Percentiles rank a stretch among this genome's conserved stretches.
Conservation (phyloP, 345 rosid genomes). For the Angophora floribunda region DNA sequence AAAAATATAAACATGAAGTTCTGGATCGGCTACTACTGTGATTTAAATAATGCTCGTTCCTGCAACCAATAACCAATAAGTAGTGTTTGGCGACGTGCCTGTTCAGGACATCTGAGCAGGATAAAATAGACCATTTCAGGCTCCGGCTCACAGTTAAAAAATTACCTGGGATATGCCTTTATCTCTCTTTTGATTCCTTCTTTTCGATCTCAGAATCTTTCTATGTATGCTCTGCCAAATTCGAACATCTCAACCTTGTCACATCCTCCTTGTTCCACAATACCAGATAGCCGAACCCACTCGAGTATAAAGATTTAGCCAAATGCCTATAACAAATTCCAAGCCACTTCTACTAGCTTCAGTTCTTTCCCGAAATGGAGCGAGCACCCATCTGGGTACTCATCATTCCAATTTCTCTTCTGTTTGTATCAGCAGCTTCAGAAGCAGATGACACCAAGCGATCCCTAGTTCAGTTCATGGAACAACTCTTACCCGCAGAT, state of each 20-base stretch:
- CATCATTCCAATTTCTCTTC: neutral
- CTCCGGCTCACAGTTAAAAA: neutral
- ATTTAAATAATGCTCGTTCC: neutral
- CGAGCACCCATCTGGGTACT: neutral
- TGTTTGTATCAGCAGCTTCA: neutral
- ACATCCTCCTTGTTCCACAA: neutral
- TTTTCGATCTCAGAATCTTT: neutral
- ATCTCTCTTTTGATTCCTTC: neutral
- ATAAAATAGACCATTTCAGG: neutral
- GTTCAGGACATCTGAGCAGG: neutral
- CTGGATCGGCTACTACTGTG: neutral
- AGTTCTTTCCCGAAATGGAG: neutral
- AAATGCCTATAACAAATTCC: neutral
- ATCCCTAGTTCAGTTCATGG: conserved; percentile 1
- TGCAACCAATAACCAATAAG: neutral
- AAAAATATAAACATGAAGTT: neutral
- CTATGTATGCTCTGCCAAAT: neutral
- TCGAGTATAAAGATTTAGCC: neutral
- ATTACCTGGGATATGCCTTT: neutral
- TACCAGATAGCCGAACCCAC: neutral
- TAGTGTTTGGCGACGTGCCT: neutral
- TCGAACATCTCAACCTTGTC: neutral
- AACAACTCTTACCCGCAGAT: neutral
- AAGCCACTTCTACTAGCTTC: neutral
- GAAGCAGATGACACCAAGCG: neutral